Conservation (phyloP, 2,329 filamentous ascomycete genomes). For the Fusarium humuli region DNA sequence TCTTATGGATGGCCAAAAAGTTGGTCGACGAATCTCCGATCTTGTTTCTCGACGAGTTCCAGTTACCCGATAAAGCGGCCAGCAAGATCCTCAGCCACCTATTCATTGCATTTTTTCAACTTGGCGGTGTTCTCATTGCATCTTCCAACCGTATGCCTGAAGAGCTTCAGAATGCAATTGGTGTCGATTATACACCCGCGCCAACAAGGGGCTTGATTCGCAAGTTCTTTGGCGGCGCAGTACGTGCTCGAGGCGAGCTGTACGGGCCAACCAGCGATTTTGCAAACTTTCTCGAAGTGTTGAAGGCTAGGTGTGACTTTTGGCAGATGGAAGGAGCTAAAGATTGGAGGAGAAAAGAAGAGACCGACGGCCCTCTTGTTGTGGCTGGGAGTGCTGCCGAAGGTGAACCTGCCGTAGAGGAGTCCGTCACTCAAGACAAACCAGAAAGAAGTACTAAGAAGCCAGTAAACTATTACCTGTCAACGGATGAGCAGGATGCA, state of each 20-base stretch:
- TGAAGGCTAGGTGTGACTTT: conserved; percentile 82
- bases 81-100: conserved; percentile 84
- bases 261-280: conserved; percentile 77
- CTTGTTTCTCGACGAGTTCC: conserved; percentile 85
- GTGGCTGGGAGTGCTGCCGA: not conserved
- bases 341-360: conserved; percentile 75
- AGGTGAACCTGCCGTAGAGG: not conserved
- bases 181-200: conserved; percentile 72
- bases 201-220: conserved; percentile 64
- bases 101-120: conserved; percentile 83
- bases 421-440: conserved; percentile 23
- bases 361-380: conserved; percentile 27
- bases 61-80: conserved; percentile 80
- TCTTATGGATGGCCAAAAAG: conserved; percentile 80
- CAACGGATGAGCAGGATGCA: conserved; percentile 45
- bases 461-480: conserved; percentile 50
- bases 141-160: conserved; percentile 88
- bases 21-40: conserved; percentile 80
- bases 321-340: conserved; percentile 83
- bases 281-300: conserved; percentile 77
- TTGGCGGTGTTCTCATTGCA: conserved; percentile 82
- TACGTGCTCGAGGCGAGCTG: conserved; percentile 58
- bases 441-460: conserved; percentile 35
- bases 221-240: conserved; percentile 59
- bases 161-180: conserved; percentile 79